Percentiles rank a stretch among this genome's conserved stretches.
Evolutionary conservation across 106 monocot genomes (phyloP).

Genomic region (Ottelia alismoides): DNA sequence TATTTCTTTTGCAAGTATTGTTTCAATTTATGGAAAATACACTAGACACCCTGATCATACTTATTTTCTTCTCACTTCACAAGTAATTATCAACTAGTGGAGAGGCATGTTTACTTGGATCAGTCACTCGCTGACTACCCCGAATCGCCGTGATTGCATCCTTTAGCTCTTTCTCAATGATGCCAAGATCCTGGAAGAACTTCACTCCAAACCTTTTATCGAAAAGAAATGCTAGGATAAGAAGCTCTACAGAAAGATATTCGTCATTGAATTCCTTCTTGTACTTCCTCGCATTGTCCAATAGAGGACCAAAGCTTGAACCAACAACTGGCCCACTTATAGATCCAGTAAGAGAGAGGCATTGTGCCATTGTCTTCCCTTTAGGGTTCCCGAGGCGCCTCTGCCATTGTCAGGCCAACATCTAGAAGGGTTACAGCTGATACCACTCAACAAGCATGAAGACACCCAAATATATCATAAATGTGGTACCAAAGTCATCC

Average conservation of each 20-base stretch:
- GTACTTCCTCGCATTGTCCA: constrained; percentile 73
- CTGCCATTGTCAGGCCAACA: no score
- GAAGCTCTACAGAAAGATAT: constrained; percentile 83
- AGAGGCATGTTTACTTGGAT: constrained; percentile 85
- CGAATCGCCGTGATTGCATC: constrained; percentile 59
- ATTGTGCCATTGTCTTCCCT: no score
- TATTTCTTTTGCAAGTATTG: no score
- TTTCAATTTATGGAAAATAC: no score
- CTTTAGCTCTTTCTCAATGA: constrained; percentile 56
- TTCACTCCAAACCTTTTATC: constrained; percentile 78
- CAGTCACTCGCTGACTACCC: constrained; percentile 81
- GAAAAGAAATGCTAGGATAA: constrained; percentile 46
- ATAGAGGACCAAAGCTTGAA: constrained; percentile 36
- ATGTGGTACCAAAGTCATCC: no score
- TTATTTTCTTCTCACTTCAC: no score
- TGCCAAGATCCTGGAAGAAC: constrained; percentile 44
- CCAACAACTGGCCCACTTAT: constrained; percentile 58
- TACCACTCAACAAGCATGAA: no score
- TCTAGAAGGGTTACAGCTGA: no score
- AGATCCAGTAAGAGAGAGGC: constrained; percentile 47
- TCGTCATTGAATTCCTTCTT: constrained; percentile 76
- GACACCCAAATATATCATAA: no score
- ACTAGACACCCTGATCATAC: no score
- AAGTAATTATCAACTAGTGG: no score
- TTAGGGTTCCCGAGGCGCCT: no score